Evolutionary conservation across 352 stramenopile species (phyloP).

Genomic region (Phytopythium montanum): DNA sequence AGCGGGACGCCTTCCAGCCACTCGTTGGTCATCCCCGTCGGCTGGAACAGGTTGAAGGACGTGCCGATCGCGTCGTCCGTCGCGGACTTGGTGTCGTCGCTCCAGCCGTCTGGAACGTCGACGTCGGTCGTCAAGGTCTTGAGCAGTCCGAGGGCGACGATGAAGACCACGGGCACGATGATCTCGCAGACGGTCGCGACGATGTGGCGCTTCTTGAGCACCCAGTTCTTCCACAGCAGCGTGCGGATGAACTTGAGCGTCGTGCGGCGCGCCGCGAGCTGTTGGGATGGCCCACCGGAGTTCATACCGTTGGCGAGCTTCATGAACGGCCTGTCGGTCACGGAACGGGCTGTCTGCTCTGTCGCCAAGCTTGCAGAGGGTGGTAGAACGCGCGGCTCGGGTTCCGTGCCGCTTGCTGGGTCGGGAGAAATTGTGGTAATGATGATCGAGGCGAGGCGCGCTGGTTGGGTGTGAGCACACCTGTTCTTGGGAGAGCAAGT

Average conservation of each 20-base stretch:
- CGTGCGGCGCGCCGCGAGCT: conserved; percentile 1
- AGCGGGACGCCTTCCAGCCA: conserved; percentile 13
- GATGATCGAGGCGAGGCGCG: too few species aligned
- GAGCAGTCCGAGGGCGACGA: conserved; percentile 31
- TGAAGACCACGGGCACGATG: conserved; percentile 31
- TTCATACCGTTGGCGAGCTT: too few species aligned
- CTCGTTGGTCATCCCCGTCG: conserved; percentile 14
- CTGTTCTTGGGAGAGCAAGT: too few species aligned
- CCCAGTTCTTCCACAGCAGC: conserved; percentile 43
- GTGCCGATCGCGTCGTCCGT: conserved; percentile 15
- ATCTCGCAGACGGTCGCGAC: conserved; percentile 33
- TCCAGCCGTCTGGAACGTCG: conserved; percentile 29
- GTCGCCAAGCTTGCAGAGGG: too few species aligned
- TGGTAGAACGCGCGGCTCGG: too few species aligned
- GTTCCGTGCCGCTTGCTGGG: too few species aligned
- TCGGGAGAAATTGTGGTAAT: too few species aligned
- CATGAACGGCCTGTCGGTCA: too few species aligned
- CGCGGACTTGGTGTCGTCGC: conserved; percentile 5
- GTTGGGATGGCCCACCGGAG: too few species aligned
- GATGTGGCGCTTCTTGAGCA: conserved; percentile 36
- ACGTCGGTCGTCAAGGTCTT: conserved; percentile 32
- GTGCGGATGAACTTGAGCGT: conserved; percentile 11
- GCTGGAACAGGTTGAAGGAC: conserved; percentile 28
- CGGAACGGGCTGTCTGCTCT: too few species aligned
- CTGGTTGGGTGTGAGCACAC: too few species aligned